Percentiles rank a stretch among this genome's conserved stretches.
phyloP scores from a whole-genome alignment of 345 rosid species.

The Ailanthus altissimus region DNA sequence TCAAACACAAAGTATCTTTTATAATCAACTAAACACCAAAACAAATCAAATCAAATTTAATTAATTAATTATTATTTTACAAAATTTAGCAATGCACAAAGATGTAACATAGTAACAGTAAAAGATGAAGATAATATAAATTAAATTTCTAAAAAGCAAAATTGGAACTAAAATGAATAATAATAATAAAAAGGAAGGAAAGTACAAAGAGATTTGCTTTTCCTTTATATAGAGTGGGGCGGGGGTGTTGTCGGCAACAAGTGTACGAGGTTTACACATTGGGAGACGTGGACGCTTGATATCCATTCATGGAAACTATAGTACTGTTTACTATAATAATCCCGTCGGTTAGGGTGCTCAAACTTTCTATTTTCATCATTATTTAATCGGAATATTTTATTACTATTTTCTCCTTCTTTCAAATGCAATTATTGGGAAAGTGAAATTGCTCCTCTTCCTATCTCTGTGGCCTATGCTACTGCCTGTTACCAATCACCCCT shows the following conservation, averaged over 20 bases:
- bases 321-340: constrained; percentile 16
- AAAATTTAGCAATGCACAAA: too few species aligned
- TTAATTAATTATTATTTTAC: too few species aligned
- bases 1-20: too few species aligned
- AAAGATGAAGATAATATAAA: too few species aligned
- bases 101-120: too few species aligned
- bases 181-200: too few species aligned
- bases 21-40: too few species aligned
- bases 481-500: too few species aligned
- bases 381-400: background rate
- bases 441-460: background rate
- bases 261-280: constrained; percentile 74
- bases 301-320: constrained; percentile 45
- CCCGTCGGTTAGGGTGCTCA: constrained; percentile 16
- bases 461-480: too few species aligned
- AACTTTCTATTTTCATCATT: constrained; percentile 20
- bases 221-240: constrained; percentile 13
- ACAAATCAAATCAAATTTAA: too few species aligned
- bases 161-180: too few species aligned
- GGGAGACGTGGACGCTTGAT: constrained; percentile 63
- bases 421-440: constrained; percentile 31
- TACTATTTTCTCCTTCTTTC: background rate
- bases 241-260: constrained; percentile 63
- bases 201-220: constrained; percentile 30
- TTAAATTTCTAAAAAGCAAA: too few species aligned